A percentile compares a stretch with the other conserved stretches of the same genome.
phyloP scores from a whole-genome alignment of 768 basidiomycete genomes.

The Mycena amicta region DNA sequence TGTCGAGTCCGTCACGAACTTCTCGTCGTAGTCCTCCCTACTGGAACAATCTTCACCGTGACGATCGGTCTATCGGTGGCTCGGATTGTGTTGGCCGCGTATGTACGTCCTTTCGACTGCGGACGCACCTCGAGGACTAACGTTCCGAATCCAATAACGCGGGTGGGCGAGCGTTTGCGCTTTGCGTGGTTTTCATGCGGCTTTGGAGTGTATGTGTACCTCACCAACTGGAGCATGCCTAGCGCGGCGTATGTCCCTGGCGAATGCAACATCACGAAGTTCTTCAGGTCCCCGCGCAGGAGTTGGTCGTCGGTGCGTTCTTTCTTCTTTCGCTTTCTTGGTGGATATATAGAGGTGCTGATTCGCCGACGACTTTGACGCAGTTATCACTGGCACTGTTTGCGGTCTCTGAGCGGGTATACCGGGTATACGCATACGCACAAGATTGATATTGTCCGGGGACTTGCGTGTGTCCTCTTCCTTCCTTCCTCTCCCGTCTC shows the following conservation, averaged over 20 bases:
- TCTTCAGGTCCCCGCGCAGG: constrained; percentile 52
- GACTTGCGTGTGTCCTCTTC: constrained; percentile 39
- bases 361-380: neutral
- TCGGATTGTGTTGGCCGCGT: too few species aligned
- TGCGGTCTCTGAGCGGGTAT: constrained; percentile 60
- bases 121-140: too few species aligned
- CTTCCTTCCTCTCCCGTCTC: neutral
- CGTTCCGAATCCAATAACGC: constrained; percentile 55
- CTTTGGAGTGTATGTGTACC: constrained; percentile 43
- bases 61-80: too few species aligned
- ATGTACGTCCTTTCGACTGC: too few species aligned
- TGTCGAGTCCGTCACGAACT: too few species aligned
- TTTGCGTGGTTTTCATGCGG: constrained; percentile 58
- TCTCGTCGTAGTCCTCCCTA: too few species aligned
- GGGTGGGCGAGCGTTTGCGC: constrained; percentile 77
- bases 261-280: constrained; percentile 46
- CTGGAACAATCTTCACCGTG: too few species aligned
- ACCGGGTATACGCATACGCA: constrained; percentile 40
- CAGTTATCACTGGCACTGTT: constrained; percentile 58
- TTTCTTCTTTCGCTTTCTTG: neutral
- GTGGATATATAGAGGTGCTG: too few species aligned
- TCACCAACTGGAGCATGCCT: constrained; percentile 46
- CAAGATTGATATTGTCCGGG: constrained; percentile 54
- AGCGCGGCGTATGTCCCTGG: constrained; percentile 38
- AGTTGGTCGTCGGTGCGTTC: constrained; percentile 41